Conservation (phyloP, 73 alveolate genomes). For the Paramecium sexaurelia region DNA sequence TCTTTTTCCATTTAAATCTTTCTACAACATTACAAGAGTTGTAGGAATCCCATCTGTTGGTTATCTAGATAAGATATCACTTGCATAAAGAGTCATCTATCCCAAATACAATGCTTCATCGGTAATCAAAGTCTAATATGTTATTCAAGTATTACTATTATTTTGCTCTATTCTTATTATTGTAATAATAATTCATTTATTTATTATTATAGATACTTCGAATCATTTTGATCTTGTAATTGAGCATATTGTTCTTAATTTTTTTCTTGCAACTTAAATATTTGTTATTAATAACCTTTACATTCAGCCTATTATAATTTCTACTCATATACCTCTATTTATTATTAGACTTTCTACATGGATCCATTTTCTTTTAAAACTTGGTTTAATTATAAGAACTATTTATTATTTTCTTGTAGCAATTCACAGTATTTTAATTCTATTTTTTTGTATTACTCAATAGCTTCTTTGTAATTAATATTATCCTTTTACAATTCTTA, state of each 20-base stretch:
- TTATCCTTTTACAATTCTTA: background rate
- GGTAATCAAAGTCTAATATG: background rate
- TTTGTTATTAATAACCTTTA: background rate
- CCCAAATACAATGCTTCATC: slow-evolving; percentile 13
- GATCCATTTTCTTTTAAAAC: background rate
- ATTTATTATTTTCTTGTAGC: background rate
- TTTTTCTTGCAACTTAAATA: background rate
- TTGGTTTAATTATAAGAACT: background rate
- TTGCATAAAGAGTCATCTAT: background rate
- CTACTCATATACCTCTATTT: background rate
- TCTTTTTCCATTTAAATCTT: background rate
- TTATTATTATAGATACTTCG: background rate
- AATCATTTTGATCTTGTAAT: background rate
- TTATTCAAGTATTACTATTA: background rate
- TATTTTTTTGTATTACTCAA: background rate
- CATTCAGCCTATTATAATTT: background rate
- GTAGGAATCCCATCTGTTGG: slow-evolving; percentile 9
- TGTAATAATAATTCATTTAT: slow-evolving; percentile 1
- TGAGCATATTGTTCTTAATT: background rate
- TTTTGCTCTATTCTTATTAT: background rate
- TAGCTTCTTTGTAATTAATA: background rate
- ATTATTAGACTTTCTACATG: background rate
- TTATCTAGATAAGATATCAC: background rate
- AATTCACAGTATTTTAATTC: background rate
- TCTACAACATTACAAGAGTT: background rate